Base-by-base conservation (phyloP, 495 filamentous ascomycete genomes). In the Penicillium bialowiezense region DNA sequence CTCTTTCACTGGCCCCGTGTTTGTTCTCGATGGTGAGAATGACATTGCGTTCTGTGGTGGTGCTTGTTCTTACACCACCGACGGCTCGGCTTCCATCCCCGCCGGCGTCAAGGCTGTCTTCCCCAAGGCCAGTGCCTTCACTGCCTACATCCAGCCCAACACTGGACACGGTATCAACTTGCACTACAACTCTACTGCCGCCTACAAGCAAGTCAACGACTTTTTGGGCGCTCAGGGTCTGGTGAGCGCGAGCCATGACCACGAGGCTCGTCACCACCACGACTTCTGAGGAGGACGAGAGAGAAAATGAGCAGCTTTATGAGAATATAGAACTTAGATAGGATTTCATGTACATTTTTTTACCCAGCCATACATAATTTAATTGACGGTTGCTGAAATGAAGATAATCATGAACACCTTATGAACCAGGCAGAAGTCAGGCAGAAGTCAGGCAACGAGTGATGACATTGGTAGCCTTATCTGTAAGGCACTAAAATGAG, bases 11-110 rank as follows among this genome's bases (percentile, higher is more conserved):
- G 75, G 75, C 0, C 76, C 77, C 0, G 76, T 80, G 1, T 52
- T 75, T 17, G 58, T 82, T 14, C 55, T 79, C 40, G 71, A 70
- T 9, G 73, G 77, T 44, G 52, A 67, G 8, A 56, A 75, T 20
- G 79, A 82, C 51, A 23, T 72, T 3, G 66, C 71, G 1, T 81
- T 74, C 52, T 83, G 79, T 50, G 79, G 76, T 5, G 74, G 79
- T 14, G 68, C 81, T 45, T 82, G 79, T 51, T 36, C 59, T 0
- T 57, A 61, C 5, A 74, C 74, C 5, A 62, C 65, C 3, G 55
- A 62, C 4, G 48, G 52, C 6, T 18, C 59, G 8, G 36, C 60
- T 1, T 72, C 71, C 6, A 69, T 84, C 41, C 68, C 73, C 9
- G 70, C 72, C 23, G 43, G 8, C n/a, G 44, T 44, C 5, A 47